Base-by-base conservation (phyloP, 768 basidiomycete species). In the Tricholoma saponaceum region DNA sequence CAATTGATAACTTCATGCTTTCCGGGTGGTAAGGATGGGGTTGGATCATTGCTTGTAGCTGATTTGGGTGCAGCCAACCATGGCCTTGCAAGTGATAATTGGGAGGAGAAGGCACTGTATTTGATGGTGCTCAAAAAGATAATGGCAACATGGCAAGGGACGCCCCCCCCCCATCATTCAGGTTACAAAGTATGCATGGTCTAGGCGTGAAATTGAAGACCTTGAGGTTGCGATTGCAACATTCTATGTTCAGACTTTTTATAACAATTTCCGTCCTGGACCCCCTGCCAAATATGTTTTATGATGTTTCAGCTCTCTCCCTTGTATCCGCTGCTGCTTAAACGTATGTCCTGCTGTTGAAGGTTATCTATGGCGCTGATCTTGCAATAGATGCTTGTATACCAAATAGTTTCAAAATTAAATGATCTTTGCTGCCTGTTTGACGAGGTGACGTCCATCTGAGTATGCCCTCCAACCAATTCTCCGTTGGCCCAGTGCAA, bases 201-300 rank as follows among this genome's bases (percentile, higher is more conserved):
- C 26, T 14, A 23, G n/a, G 20, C 3, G 16, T 16, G 54, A 58
- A 2, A 23, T 56, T 7, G 25, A 58, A 5, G 43, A 55, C 13
- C 49, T 61, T 5, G 51, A 61, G 37, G 22, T 9, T 9, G 57
- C 10, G 5, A 5, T 54, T 4, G 54, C 57, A 22, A 4, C 9
- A 13, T 56, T 55, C n/a, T 58, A 58, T 43, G 52, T 44, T 1
- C 60, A 55, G 14, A 51, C 39, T 16, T 61, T 61, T 20, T 61
- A 44, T 30, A 58, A 56, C 22, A 23, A 61, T 43, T 61, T 61
- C 41, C 9, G n/a, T 41, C 25, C 5, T 52, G 9, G 33, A 61
- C 23, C 53, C 30, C 0, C 26, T 18, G 5, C 56, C 52, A 2
- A 41, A 54, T 20, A 52, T 47, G 2, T 49, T 16, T 14, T 56